These are phyloP conservation scores for Sisymbrium altissimum DNA, from an alignment of 345 rosid genomes.

Conservation along the genomic window DNA sequence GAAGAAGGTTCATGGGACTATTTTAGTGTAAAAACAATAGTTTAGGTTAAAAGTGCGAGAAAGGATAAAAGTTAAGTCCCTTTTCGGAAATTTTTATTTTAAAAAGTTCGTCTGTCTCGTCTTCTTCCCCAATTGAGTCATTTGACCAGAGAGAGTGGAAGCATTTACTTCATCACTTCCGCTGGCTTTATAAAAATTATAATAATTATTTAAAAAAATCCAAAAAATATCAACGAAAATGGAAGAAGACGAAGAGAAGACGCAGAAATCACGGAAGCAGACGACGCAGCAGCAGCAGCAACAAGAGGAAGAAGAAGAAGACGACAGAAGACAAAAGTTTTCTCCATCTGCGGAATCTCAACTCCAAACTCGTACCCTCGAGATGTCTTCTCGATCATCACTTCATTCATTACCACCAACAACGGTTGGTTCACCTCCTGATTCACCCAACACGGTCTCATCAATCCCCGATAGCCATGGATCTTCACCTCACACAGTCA, in stretches of 20 bases:
- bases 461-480: slow-evolving; percentile 43
- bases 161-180: slow-evolving; percentile 17
- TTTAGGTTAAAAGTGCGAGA: background rate
- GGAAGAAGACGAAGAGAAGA: slow-evolving; percentile 16
- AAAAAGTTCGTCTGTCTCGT: slow-evolving; percentile 14
- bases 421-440: slow-evolving; percentile 30
- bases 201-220: background rate
- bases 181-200: background rate
- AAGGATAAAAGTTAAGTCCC: background rate
- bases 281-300: slow-evolving; percentile 5
- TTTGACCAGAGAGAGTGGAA: slow-evolving; percentile 13
- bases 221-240: slow-evolving; percentile 2
- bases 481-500: slow-evolving; percentile 38
- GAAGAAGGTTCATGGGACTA: background rate
- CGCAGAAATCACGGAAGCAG: slow-evolving; percentile 9
- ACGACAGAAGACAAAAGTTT: background rate
- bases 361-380: background rate
- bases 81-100: background rate
- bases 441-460: slow-evolving; percentile 38
- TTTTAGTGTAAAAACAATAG: background rate
- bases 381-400: slow-evolving; percentile 35
- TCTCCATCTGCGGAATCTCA: background rate
- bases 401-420: slow-evolving; percentile 35
- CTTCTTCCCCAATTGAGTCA: slow-evolving; percentile 20
- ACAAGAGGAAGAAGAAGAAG: background rate